phyloP scores from a whole-genome alignment of 2,329 filamentous ascomycete species.

The Dothistroma pini region DNA sequence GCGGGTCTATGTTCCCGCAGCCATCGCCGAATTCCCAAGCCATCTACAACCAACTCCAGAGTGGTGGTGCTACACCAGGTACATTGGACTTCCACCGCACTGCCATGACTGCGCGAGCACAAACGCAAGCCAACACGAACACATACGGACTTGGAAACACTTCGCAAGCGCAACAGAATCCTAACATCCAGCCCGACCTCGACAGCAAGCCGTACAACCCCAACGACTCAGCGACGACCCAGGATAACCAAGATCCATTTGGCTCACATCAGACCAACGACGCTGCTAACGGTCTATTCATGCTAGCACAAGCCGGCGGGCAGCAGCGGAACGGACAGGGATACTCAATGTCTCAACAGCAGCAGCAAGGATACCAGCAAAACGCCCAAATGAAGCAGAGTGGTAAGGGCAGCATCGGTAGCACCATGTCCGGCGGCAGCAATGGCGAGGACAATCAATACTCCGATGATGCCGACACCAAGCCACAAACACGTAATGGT shows the following conservation, averaged over 20 bases:
- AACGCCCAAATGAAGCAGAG: slow-evolving; percentile 36
- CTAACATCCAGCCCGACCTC: slow-evolving; percentile 38
- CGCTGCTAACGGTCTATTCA: slow-evolving; percentile 88
- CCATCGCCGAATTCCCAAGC: slow-evolving; percentile 84
- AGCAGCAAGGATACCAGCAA: slow-evolving; percentile 47
- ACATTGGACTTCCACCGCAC: slow-evolving; percentile 95
- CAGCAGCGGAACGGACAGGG: slow-evolving; percentile 51
- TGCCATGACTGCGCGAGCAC: slow-evolving; percentile 73
- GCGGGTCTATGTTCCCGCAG: slow-evolving; percentile 94
- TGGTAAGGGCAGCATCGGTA: slow-evolving; percentile 50
- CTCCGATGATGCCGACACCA: slow-evolving; percentile 66
- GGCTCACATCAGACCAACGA: slow-evolving; percentile 88
- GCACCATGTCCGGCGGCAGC: slow-evolving; percentile 54
- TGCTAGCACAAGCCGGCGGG: slow-evolving; percentile 72
- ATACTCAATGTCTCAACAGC: slow-evolving; percentile 43
- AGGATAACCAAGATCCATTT: slow-evolving; percentile 59
- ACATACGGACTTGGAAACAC: slow-evolving; percentile 36
- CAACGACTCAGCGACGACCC: slow-evolving; percentile 44
- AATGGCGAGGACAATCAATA: slow-evolving; percentile 55
- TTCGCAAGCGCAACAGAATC: slow-evolving; percentile 42
- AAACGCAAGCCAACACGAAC: slow-evolving; percentile 45
- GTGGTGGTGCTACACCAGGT: slow-evolving; percentile 79
- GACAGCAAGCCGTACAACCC: slow-evolving; percentile 52
- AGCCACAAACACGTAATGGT: slow-evolving; percentile 57
- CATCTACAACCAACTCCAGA: slow-evolving; percentile 73